Conservation (phyloP, 140 eudicot species). For the Anethum foeniculum region DNA sequence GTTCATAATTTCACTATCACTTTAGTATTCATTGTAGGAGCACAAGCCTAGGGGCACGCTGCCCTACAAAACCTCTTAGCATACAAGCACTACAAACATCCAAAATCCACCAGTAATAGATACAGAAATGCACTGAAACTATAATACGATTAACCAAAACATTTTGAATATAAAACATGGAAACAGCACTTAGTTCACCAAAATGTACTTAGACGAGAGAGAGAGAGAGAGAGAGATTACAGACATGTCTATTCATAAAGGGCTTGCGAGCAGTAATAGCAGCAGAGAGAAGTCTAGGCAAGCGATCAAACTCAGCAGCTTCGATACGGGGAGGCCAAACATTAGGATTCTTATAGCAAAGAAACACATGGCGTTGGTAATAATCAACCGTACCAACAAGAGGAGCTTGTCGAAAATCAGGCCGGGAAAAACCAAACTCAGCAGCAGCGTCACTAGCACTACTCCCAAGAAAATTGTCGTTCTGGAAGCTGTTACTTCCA, state of each 20-base stretch:
- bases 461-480: constrained; percentile 43
- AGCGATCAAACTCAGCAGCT: constrained; percentile 92
- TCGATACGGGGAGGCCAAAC: constrained; percentile 90
- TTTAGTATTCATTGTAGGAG: not conserved
- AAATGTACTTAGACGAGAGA: not conserved
- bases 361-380: constrained; percentile 74
- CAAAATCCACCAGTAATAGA: no score
- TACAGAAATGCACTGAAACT: no score
- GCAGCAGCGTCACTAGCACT: constrained; percentile 37
- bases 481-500: constrained; percentile 87
- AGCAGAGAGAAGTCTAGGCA: constrained; percentile 84
- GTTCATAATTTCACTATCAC: not conserved
- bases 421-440: constrained; percentile 62
- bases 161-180: no score
- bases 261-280: constrained; percentile 55
- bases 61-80: no score
- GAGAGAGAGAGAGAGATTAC: not conserved
- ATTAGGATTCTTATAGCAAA: constrained; percentile 89
- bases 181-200: not conserved
- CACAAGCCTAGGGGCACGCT: not conserved
- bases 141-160: no score
- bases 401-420: constrained; percentile 57
- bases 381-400: constrained; percentile 64
- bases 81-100: no score
- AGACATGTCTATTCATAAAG: constrained; percentile 52